Percentiles rank a stretch among this genome's conserved stretches.
phyloP scores from a whole-genome alignment of 2,329 filamentous ascomycete genomes.

The Xylaria sp. region DNA sequence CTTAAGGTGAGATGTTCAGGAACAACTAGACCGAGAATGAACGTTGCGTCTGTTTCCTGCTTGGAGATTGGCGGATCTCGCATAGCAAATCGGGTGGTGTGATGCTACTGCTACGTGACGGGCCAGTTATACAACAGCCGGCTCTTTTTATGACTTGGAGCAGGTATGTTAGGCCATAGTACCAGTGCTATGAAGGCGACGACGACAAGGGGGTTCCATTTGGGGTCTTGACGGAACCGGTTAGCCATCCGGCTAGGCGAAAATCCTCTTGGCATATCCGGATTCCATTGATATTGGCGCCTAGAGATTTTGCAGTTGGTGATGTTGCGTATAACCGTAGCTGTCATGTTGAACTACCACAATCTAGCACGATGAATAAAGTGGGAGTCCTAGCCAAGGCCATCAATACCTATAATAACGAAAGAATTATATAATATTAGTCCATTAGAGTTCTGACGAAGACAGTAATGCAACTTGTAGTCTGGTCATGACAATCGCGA shows the following conservation, averaged over 20 bases:
- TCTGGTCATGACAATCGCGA: not conserved
- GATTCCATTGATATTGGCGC: not conserved
- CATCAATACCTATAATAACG: not conserved
- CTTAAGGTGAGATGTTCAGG: constrained; percentile 1
- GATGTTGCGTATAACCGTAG: not conserved
- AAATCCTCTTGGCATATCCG: not conserved
- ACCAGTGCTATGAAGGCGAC: not conserved
- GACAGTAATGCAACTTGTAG: no score
- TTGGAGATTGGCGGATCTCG: constrained; percentile 12
- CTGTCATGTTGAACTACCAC: not conserved
- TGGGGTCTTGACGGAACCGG: constrained; percentile 19
- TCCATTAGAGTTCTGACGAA: no score
- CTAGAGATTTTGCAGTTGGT: not conserved
- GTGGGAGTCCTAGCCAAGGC: not conserved
- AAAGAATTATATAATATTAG: no score
- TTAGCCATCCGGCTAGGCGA: constrained; percentile 26
- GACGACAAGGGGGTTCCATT: constrained; percentile 8
- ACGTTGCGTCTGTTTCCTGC: constrained; percentile 30
- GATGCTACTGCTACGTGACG: constrained; percentile 43
- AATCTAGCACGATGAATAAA: not conserved
- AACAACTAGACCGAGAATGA: constrained; percentile 14
- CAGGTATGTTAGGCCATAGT: constrained; percentile 15
- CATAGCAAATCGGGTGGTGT: constrained; percentile 22
- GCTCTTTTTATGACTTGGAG: constrained; percentile 21
- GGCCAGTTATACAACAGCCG: constrained; percentile 38